Evolutionary conservation across 805 yeast species (phyloP), one percentile per base, ranked within the genome.

Genomic region (Wickerhamomyces chaumierensis): DNA sequence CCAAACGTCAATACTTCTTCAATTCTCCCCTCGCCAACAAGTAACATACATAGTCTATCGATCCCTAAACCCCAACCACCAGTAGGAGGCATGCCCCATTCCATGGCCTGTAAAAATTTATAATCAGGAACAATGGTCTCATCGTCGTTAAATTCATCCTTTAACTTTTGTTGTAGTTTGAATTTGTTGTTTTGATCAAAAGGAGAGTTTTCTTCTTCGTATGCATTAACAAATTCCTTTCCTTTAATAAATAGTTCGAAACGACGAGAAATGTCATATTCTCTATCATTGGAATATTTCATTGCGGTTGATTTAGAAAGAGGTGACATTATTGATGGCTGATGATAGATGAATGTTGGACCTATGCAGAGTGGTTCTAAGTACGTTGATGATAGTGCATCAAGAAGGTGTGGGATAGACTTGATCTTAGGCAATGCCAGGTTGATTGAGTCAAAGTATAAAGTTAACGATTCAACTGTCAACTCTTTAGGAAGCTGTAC

Each of bases 1-100:
- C 95, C 95, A 58, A 86, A 86, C 0, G 81, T 63, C 27, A 86
- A 57, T 1, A 86, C 94, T 12, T 73, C 73, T 38, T 81, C 90
- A 15, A 92, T 87, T 21, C 95, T 64, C 17, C 62, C 62, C 32
- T 70, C 60, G 0, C 73, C 78, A 4, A 81, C 69, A 25, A 90
- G 61, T 16, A 85, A 57, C 96, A 90, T 86, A 38, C 79, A 77
- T 29, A 92, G 58, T 39, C 99, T 60, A 53, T 92, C 99, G 17
- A 92, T 69, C 0, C 99, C 99, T 42, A 94, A 63, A 1, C 98
- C 99, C 84, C 96, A 84, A 0, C 99, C 99, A 2, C 95, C 97
- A 3, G 96, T 90, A 1, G 98, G 98, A 3, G 97, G 96, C 62
- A 92, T 71, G 1, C 95, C 97, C 70, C 80, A 84, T 53, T 85